Evolutionary conservation across 164 flowering plant genomes (phyloP), one percentile per base, ranked within the genome.

Genomic region (Umbellularia californica): DNA sequence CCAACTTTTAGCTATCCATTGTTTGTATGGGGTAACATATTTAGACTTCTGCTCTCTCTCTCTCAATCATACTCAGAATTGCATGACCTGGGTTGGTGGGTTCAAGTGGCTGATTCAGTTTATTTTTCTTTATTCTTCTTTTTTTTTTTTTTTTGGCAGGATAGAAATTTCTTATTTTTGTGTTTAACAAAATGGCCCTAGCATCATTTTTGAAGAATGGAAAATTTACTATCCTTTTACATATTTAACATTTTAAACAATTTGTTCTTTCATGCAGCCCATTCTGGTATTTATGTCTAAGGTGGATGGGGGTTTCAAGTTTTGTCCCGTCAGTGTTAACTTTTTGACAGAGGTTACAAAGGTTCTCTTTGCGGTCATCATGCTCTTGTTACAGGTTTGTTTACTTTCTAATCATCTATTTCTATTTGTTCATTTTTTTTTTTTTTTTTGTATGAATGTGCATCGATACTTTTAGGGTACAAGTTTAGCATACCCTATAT

Each of bases 311-410:
- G 82, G 76, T 17, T 95, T 95, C 88, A 85, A 87, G 76, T 95
- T 93, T 82, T 93, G 98, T 80, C 99, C 99, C 5, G 79, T 95
- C 47, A 92, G 99, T 79, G 99, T 95, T 52, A 95, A 95, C 86
- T 95, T 95, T 80, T 83, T 95, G 88, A 95, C 99, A 20, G 99
- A 95, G 80, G 60, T 71, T 74, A 83, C 92, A 27, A 95, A 95
- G 77, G 96, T 93, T 79, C 51, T 93, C 71, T 95, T 93, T 88
- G 97, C 99, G 50, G 71, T 95, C 75, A 83, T 93, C 67, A 95
- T 95, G 99, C 97, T 95, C 81, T 72, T 92, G 63, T 24, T 90
- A 66, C 96, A 95, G 97, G 99, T 95, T 68, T 51, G 70, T 52
- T 52, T 19, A 12, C 47, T 23, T 62, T 41, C 47, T 60, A 58